A percentile compares a stretch with the other conserved stretches of the same genome.
Evolutionary conservation across 2,329 filamentous ascomycete genomes (phyloP).

Genomic region (Penicillium hordei): DNA sequence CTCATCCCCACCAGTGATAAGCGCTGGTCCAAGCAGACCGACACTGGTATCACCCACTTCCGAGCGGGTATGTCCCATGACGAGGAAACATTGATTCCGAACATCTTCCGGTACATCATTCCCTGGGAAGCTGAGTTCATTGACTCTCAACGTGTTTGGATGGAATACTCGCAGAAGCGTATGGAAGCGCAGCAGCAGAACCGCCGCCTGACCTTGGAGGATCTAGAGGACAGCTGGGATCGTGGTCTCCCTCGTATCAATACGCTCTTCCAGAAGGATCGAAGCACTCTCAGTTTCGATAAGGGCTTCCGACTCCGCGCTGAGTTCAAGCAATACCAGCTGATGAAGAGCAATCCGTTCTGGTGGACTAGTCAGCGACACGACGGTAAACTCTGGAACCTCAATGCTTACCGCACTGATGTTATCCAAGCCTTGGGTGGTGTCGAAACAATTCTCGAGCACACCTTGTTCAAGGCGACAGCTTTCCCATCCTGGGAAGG

Average conservation of each 20-base stretch:
- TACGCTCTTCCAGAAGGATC: conserved; percentile 96
- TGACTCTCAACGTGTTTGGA: conserved; percentile 98
- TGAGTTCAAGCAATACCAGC: conserved; percentile 97
- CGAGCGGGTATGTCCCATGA: conserved; percentile 97
- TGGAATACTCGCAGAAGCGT: conserved; percentile 97
- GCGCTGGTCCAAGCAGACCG: conserved; percentile 97
- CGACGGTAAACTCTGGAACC: conserved; percentile 95
- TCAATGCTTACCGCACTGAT: conserved; percentile 94
- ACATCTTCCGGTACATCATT: conserved; percentile 99
- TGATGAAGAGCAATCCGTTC: conserved; percentile 99
- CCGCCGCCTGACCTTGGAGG: conserved; percentile 86
- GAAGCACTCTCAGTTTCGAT: conserved; percentile 95
- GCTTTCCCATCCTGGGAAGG: conserved; percentile 98
- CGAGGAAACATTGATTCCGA: conserved; percentile 95
- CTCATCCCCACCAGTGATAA: conserved; percentile 97
- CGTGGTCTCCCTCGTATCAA: conserved; percentile 97
- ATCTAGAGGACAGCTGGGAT: conserved; percentile 98
- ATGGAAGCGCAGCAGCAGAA: conserved; percentile 97
- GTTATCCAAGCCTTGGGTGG: conserved; percentile 94
- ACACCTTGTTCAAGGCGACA: conserved; percentile 94
- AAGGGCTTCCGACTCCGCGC: conserved; percentile 95
- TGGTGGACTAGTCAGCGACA: conserved; percentile 99
- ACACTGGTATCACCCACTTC: conserved; percentile 95
- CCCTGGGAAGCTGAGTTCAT: conserved; percentile 99
- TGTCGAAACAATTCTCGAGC: conserved; percentile 97